phyloP scores from a whole-genome alignment of 2,329 filamentous ascomycete genomes.

The Ophiosphaerella narmari region DNA sequence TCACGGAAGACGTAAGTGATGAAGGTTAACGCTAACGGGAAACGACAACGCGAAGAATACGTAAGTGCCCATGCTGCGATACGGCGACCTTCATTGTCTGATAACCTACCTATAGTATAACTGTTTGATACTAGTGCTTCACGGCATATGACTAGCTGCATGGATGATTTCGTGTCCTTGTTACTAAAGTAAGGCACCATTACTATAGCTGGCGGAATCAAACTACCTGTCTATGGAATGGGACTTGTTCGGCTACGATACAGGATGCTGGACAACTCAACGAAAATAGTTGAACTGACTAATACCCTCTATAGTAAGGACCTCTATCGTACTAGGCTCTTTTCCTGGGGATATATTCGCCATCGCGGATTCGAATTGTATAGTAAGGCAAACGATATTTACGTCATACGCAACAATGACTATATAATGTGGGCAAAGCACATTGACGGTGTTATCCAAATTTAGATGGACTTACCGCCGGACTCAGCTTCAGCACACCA shows the following conservation, averaged over 20 bases:
- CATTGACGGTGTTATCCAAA: neutral
- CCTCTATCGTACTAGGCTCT: conserved; percentile 6
- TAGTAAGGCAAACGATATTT: neutral
- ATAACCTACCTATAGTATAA: neutral
- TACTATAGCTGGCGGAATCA: conserved; percentile 4
- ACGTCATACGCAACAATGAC: neutral
- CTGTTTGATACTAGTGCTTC: conserved; percentile 14
- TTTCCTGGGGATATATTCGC: conserved; percentile 2
- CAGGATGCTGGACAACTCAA: conserved; percentile 5
- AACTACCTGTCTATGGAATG: conserved; percentile 7
- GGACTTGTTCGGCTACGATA: conserved; percentile 3
- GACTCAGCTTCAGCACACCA: no score
- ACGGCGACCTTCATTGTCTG: neutral
- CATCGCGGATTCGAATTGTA: neutral
- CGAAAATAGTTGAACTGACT: conserved; percentile 3
- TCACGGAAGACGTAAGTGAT: no score
- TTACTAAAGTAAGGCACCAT: conserved; percentile 2
- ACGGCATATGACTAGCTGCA: conserved; percentile 8
- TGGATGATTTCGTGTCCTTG: conserved; percentile 8
- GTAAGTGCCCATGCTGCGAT: conserved; percentile 7
- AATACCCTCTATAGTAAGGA: conserved; percentile 11
- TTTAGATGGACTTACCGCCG: no score
- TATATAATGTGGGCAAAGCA: conserved; percentile 1
- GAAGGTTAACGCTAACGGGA: no score
- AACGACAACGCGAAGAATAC: no score